These are phyloP conservation scores for Lentinula aciculospora DNA, from an alignment of 768 basidiomycete genomes.

Conservation along the genomic window DNA sequence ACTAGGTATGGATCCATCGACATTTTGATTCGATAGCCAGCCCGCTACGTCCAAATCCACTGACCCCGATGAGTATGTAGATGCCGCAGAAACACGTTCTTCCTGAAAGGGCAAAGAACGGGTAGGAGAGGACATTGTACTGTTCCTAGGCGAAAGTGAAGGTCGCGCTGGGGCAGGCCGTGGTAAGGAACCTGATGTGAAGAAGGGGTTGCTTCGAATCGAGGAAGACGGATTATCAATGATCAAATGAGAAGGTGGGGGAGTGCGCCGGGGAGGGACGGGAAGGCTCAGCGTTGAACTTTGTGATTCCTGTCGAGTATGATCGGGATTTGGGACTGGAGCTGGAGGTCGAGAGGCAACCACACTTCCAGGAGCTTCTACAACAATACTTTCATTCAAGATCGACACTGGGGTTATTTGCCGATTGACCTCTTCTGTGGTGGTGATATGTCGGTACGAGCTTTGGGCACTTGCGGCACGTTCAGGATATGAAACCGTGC, in stretches of 20 bases:
- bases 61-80: not conserved
- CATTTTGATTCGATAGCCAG: conserved; percentile 14
- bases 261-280: conserved; percentile 28
- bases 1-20: conserved; percentile 18
- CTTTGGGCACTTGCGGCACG: conserved; percentile 16
- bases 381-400: conserved; percentile 17
- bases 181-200: not conserved
- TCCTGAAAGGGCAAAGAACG: not conserved
- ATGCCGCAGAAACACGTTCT: conserved; percentile 6
- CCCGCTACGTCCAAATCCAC: conserved; percentile 13
- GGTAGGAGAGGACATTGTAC: not conserved
- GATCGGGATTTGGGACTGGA: conserved; percentile 9
- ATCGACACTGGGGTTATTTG: conserved; percentile 20
- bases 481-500: conserved; percentile 16
- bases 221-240: not conserved
- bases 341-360: not conserved
- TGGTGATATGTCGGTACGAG: conserved; percentile 14
- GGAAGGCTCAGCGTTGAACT: conserved; percentile 25
- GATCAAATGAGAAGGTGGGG: conserved; percentile 14
- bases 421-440: conserved; percentile 17
- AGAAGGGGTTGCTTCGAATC: not conserved
- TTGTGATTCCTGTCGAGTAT: conserved; percentile 19
- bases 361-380: conserved; percentile 12
- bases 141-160: conserved; percentile 1
- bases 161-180: not conserved